phyloP scores from a whole-genome alignment of 1,139 yeast genomes.

The Geotrichum australiense region DNA sequence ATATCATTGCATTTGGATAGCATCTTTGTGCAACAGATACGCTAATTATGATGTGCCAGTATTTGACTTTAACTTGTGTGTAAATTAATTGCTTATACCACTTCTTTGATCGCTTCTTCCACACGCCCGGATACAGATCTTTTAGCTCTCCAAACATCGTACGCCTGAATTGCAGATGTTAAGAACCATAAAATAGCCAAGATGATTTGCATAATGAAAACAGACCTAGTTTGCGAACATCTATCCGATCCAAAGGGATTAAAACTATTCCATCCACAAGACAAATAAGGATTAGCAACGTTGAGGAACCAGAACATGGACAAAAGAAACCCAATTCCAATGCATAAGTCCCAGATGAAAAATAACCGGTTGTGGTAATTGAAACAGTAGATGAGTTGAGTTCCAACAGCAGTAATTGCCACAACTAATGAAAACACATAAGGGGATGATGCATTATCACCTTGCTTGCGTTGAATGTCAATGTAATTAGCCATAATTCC shows the following conservation, averaged over 20 bases:
- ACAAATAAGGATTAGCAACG: conserved; percentile 20
- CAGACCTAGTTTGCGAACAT: conserved; percentile 31
- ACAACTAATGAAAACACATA: conserved; percentile 28
- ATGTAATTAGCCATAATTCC: conserved; percentile 31
- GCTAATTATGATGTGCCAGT: too few species aligned
- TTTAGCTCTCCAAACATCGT: conserved; percentile 15
- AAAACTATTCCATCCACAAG: conserved; percentile 30
- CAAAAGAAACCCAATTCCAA: conserved; percentile 28
- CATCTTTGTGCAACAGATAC: too few species aligned
- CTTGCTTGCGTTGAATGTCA: conserved; percentile 20
- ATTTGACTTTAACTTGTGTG: too few species aligned
- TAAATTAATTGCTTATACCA: not conserved
- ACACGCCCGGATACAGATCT: not conserved
- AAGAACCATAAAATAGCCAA: conserved; percentile 27
- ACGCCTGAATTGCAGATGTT: conserved; percentile 23
- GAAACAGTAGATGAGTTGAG: conserved; percentile 31
- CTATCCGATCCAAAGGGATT: conserved; percentile 30
- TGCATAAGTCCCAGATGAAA: conserved; percentile 28
- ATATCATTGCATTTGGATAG: too few species aligned
- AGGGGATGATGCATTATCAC: conserved; percentile 27
- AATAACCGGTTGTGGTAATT: conserved; percentile 24
- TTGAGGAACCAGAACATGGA: conserved; percentile 31
- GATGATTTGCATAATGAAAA: conserved; percentile 28
- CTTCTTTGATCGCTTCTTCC: not conserved
- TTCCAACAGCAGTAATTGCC: conserved; percentile 26